These are phyloP conservation scores for Polytrichum formosum DNA, from an alignment of 225 moss, liverwort and hornwort species.

Conservation along the genomic window DNA sequence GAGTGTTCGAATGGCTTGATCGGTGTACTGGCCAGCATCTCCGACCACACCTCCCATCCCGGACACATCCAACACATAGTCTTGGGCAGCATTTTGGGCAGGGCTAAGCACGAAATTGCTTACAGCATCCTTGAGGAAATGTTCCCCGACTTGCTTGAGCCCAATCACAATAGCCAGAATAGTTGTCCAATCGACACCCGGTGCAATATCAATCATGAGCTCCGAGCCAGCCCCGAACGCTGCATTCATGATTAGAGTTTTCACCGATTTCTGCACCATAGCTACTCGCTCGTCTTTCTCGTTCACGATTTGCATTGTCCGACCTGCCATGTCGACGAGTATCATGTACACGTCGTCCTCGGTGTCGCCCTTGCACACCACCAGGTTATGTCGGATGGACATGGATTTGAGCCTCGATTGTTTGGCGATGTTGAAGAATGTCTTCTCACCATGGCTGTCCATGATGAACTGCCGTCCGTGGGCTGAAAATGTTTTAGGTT, in stretches of 20 bases:
- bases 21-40: conserved; percentile 43
- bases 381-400: conserved; percentile 81
- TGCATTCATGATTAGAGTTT: conserved; percentile 85
- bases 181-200: conserved; percentile 85
- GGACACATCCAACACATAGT: conserved; percentile 50
- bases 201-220: conserved; percentile 74
- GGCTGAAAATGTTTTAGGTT: conserved; percentile 63
- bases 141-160: conserved; percentile 77
- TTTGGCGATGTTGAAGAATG: conserved; percentile 74
- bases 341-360: conserved; percentile 73
- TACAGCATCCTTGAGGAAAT: conserved; percentile 70
- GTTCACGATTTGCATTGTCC: conserved; percentile 88
- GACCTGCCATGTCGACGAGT: conserved; percentile 74
- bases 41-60: conserved; percentile 38
- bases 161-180: conserved; percentile 67
- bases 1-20: conserved; percentile 54
- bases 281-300: conserved; percentile 79
- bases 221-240: conserved; percentile 84
- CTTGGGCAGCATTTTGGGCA: conserved; percentile 68
- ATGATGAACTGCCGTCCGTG: conserved; percentile 70
- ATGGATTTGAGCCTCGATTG: conserved; percentile 72
- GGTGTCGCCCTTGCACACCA: conserved; percentile 65
- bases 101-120: conserved; percentile 76
- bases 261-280: conserved; percentile 65
- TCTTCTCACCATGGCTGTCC: conserved; percentile 41